Evolutionary conservation across 768 basidiomycete species (phyloP).

Genomic region (Tylopilus vinaceipallidus): DNA sequence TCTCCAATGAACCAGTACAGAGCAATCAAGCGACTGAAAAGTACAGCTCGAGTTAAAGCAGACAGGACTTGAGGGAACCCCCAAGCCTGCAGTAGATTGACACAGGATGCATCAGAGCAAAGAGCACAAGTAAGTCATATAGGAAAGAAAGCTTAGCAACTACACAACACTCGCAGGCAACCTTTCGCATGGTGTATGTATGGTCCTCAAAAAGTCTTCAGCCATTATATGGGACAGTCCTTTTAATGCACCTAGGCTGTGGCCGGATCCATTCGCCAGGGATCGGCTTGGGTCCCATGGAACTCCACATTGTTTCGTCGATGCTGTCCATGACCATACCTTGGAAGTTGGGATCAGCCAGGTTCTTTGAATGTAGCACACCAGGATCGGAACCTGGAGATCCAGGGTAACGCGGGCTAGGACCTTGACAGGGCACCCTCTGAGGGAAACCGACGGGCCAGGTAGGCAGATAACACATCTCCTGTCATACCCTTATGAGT

Average conservation of each 20-base stretch:
- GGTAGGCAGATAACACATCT: constrained; percentile 28
- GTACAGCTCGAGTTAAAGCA: too few species aligned
- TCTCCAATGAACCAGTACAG: too few species aligned
- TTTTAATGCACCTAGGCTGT: constrained; percentile 21
- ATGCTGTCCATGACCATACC: neutral
- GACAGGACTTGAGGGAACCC: too few species aligned
- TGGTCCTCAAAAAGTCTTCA: too few species aligned
- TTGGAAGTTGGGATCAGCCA: neutral
- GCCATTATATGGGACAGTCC: too few species aligned
- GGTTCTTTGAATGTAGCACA: neutral
- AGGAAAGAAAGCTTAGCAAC: too few species aligned
- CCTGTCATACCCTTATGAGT: constrained; percentile 8
- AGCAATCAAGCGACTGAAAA: too few species aligned
- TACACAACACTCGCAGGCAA: too few species aligned
- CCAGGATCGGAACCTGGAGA: neutral
- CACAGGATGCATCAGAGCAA: too few species aligned
- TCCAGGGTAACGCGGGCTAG: neutral
- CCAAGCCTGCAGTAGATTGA: too few species aligned
- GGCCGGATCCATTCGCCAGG: constrained; percentile 21
- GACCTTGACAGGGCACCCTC: neutral
- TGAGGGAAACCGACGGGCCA: constrained; percentile 19
- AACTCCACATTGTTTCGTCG: neutral
- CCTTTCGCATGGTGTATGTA: too few species aligned
- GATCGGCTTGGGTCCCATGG: neutral
- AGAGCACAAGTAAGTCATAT: too few species aligned